These are phyloP conservation scores for Aspergillus sparsus DNA, from an alignment of 495 filamentous ascomycete genomes.

Conservation along the genomic window DNA sequence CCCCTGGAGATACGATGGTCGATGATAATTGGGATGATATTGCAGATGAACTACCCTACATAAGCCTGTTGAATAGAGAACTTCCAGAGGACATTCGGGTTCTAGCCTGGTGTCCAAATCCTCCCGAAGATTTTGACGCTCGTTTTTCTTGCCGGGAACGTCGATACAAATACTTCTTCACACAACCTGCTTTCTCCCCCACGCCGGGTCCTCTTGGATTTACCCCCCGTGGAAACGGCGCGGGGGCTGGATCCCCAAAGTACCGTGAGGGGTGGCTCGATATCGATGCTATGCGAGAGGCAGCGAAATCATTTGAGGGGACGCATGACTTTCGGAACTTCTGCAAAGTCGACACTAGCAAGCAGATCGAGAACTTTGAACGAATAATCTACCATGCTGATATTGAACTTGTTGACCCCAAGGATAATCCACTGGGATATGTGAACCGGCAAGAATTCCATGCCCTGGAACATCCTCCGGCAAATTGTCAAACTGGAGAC, in stretches of 20 bases:
- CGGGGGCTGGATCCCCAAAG: conserved; percentile 28
- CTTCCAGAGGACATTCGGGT: conserved; percentile 87
- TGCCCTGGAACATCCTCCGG: conserved; percentile 22
- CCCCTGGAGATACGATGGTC: conserved; percentile 31
- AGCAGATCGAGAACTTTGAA: conserved; percentile 81
- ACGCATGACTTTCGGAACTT: conserved; percentile 95
- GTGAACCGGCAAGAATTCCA: conserved; percentile 38
- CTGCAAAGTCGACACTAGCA: conserved; percentile 84
- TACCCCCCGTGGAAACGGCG: conserved; percentile 24
- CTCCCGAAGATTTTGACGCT: conserved; percentile 78
- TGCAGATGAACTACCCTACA: conserved; percentile 80
- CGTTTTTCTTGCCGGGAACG: conserved; percentile 91
- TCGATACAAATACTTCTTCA: conserved; percentile 95
- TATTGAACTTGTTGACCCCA: conserved; percentile 66
- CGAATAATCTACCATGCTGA: conserved; percentile 73
- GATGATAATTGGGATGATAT: conserved; percentile 67
- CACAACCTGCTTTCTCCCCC: conserved; percentile 81
- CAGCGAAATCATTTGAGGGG: conserved; percentile 76
- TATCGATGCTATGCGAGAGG: conserved; percentile 81
- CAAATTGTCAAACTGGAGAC: conserved; percentile 22
- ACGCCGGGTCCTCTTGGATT: conserved; percentile 43
- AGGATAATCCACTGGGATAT: conserved; percentile 45
- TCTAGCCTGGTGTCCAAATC: conserved; percentile 88
- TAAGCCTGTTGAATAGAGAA: conserved; percentile 75
- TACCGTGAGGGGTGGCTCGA: conserved; percentile 65